A percentile compares a stretch with the other conserved stretches of the same genome.
Evolutionary conservation across 345 rosid genomes (phyloP).

Genomic region (Viola odorata): DNA sequence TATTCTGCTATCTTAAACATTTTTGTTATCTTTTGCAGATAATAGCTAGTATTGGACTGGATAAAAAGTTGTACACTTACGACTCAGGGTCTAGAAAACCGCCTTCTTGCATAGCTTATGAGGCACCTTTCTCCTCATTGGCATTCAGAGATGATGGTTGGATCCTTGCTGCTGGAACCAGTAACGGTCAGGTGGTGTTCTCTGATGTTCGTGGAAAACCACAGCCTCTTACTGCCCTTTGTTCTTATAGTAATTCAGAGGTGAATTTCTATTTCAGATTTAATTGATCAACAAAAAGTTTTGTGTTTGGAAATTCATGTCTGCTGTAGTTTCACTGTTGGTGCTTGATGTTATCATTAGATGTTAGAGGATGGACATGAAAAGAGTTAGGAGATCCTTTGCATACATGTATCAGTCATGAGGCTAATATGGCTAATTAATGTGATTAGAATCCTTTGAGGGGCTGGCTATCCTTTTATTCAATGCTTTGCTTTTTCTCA

Average conservation of each 20-base stretch:
- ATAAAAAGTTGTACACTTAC: constrained; percentile 84
- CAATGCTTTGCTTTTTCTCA: too few species aligned
- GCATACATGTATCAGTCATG: too few species aligned
- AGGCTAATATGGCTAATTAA: too few species aligned
- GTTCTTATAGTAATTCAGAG: constrained; percentile 88
- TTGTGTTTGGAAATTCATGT: too few species aligned
- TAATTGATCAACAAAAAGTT: too few species aligned
- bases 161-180: constrained; percentile 89
- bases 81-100: constrained; percentile 81
- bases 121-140: constrained; percentile 96
- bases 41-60: constrained; percentile 90
- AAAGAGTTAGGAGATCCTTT: too few species aligned
- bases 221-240: constrained; percentile 81
- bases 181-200: constrained; percentile 85
- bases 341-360: too few species aligned
- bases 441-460: too few species aligned
- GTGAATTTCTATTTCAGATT: too few species aligned
- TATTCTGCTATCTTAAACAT: constrained; percentile 7
- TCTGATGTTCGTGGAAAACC: constrained; percentile 92
- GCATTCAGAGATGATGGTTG: constrained; percentile 90
- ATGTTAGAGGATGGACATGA: too few species aligned
- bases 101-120: constrained; percentile 66
- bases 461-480: too few species aligned
- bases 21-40: constrained; percentile 50
- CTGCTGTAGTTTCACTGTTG: too few species aligned